Percentiles rank a stretch among this genome's conserved stretches.
phyloP scores from a whole-genome alignment of 805 yeast genomes.

The Jamesozyma piceae region DNA sequence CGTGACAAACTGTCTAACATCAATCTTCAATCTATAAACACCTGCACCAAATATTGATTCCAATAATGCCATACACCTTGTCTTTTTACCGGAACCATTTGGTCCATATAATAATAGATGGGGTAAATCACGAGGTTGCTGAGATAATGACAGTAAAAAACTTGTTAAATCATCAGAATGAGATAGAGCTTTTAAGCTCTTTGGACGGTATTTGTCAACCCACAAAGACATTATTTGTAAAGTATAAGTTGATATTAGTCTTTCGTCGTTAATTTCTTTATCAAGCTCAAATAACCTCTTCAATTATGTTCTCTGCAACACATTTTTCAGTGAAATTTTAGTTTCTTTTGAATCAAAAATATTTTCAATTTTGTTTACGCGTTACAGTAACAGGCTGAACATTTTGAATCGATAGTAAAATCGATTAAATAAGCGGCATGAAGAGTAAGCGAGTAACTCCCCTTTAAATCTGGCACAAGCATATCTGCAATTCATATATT shows the following conservation, averaged over 20 bases:
- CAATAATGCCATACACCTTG: slow-evolving; percentile 74
- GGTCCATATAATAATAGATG: slow-evolving; percentile 92
- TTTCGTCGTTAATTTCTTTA: too few species aligned
- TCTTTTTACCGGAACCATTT: slow-evolving; percentile 93
- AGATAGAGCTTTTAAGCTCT: slow-evolving; percentile 48
- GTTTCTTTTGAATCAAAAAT: too few species aligned
- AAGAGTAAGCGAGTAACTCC: too few species aligned
- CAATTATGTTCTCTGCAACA: too few species aligned
- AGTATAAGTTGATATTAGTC: neutral
- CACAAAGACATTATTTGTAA: slow-evolving; percentile 66
- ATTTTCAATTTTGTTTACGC: too few species aligned
- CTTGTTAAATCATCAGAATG: slow-evolving; percentile 60
- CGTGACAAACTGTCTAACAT: slow-evolving; percentile 75
- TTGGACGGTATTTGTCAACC: slow-evolving; percentile 93
- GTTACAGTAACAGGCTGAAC: too few species aligned
- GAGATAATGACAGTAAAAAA: slow-evolving; percentile 43
- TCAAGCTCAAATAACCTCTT: too few species aligned
- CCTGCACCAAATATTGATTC: slow-evolving; percentile 74
- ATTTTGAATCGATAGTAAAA: too few species aligned
- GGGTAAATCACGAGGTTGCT: slow-evolving; percentile 60
- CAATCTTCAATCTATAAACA: slow-evolving; percentile 79
- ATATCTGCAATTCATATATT: too few species aligned
- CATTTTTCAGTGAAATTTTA: too few species aligned
- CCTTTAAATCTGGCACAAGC: too few species aligned
- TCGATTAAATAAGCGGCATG: too few species aligned